Conservation (phyloP, 345 rosid species). For the Hibiscus tridactylites region DNA sequence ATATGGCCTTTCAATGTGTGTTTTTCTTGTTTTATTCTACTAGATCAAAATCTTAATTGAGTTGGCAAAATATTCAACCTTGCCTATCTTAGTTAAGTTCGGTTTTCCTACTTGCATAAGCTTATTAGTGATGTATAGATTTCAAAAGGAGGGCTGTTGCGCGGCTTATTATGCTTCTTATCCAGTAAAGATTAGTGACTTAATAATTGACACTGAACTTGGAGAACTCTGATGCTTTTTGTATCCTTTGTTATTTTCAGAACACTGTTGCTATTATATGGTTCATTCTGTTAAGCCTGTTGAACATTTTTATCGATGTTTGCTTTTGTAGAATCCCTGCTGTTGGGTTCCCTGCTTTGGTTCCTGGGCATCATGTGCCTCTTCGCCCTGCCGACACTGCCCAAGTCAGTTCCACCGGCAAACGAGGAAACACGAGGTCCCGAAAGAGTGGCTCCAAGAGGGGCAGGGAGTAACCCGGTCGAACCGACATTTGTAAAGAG, state of each 20-base stretch:
- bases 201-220: background rate
- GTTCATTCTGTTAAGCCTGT: background rate
- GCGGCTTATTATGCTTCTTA: background rate
- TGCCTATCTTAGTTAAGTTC: background rate
- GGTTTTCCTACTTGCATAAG: background rate
- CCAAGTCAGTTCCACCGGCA: conserved; percentile 24
- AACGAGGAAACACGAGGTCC: conserved; percentile 34
- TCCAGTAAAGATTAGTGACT: background rate
- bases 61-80: background rate
- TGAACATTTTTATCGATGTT: background rate
- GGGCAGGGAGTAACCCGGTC: conserved; percentile 36
- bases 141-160: background rate
- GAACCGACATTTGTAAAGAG: conserved; percentile 17
- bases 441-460: conserved; percentile 43
- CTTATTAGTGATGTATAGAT: background rate
- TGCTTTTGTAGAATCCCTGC: conserved; percentile 86
- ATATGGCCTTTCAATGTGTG: background rate
- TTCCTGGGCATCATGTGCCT: conserved; percentile 79
- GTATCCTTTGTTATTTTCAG: background rate
- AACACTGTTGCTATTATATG: background rate
- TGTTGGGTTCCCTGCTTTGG: conserved; percentile 99
- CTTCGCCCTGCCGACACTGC: conserved; percentile 31
- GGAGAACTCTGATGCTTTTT: background rate
- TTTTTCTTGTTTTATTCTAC: background rate
- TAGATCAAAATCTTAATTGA: no score